phyloP scores from a whole-genome alignment of 352 stramenopile genomes.

The Saprolegnia diclina region DNA sequence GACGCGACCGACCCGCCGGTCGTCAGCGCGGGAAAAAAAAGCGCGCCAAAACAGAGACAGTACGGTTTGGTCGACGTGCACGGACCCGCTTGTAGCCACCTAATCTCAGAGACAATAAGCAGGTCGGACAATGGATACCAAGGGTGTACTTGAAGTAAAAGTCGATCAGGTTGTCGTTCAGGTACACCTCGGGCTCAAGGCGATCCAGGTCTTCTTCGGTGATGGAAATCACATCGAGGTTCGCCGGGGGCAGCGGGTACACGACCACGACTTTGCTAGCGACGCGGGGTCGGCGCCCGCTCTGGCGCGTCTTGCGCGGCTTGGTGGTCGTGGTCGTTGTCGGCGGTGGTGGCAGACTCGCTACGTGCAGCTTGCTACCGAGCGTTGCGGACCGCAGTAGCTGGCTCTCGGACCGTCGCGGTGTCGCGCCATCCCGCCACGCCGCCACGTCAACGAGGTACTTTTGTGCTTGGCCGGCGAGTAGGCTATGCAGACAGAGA shows the following conservation, averaged over 20 bases:
- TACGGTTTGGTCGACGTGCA: conserved; percentile 51
- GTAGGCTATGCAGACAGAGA: too few species aligned
- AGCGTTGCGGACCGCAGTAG: too few species aligned
- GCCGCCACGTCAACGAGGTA: too few species aligned
- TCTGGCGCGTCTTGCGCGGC: not conserved
- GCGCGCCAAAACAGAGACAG: conserved; percentile 69
- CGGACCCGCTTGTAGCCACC: conserved; percentile 51
- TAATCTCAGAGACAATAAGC: conserved; percentile 30
- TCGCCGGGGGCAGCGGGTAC: conserved; percentile 68
- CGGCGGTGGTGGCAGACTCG: too few species aligned
- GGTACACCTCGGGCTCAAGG: conserved; percentile 65
- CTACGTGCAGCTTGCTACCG: too few species aligned
- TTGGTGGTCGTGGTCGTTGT: too few species aligned
- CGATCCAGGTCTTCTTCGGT: conserved; percentile 50
- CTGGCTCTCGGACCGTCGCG: too few species aligned
- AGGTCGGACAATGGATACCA: too few species aligned
- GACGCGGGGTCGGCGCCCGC: not conserved
- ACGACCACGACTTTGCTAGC: conserved; percentile 38
- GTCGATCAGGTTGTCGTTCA: conserved; percentile 91
- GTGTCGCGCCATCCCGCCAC: too few species aligned
- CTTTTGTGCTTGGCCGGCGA: too few species aligned
- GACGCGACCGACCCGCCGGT: conserved; percentile 72
- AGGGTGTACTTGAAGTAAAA: conserved; percentile 84
- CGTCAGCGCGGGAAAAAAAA: conserved; percentile 69
- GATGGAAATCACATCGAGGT: conserved; percentile 70